Evolutionary conservation across 495 filamentous ascomycete genomes (phyloP), one percentile per base, ranked within the genome.

Genomic region (Bathelium albidoporum): DNA sequence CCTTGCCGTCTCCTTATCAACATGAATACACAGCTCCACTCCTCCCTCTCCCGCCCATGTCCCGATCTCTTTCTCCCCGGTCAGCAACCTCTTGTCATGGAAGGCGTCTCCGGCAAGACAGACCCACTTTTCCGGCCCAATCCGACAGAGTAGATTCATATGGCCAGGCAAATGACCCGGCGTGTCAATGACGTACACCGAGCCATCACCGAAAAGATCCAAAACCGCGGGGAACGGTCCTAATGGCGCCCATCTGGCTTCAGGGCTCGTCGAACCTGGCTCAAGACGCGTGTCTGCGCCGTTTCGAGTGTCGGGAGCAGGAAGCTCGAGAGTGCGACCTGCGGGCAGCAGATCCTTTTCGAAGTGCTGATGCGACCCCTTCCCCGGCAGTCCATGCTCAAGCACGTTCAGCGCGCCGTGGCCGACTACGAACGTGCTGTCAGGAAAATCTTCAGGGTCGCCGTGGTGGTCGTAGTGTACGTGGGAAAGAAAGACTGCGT

Each of bases 381-480:
- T 63, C 9, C 59, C 61, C 1, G 68, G 65, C 12, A 70, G 59
- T 1, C 74, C 74, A 34, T 76, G 60, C 24, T 66, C 59, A 0
- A 81, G 65, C 3, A 81, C 61, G 49, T 78, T 45, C 62, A 78
- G 62, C 1, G 78, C 75, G 9, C 80, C 79, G 18, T 74, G 69
- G 1, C 79, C 79, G 34, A 82, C 79, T 7, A 77, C 53, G 66
- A 82, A 82, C 11, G 71, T 73, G 0, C 78, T 68, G 20, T 68
- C 63, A 4, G 68, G 44, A 60, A 82, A 83, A 64, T 80, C 78
- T 1, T 68, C 68, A 0, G 77, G 76, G 18, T 75, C 76, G 43
- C 81, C 81, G 28, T 77, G 67, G 62, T 83, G 81, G 61, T 83
- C 80, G 72, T 76, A 82, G 66, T 82, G 81, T 0, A 82, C 76